A percentile compares a stretch with the other conserved stretches of the same genome.
phyloP scores from a whole-genome alignment of 148 eudicot genomes.

The Vaccinium corymbosum region DNA sequence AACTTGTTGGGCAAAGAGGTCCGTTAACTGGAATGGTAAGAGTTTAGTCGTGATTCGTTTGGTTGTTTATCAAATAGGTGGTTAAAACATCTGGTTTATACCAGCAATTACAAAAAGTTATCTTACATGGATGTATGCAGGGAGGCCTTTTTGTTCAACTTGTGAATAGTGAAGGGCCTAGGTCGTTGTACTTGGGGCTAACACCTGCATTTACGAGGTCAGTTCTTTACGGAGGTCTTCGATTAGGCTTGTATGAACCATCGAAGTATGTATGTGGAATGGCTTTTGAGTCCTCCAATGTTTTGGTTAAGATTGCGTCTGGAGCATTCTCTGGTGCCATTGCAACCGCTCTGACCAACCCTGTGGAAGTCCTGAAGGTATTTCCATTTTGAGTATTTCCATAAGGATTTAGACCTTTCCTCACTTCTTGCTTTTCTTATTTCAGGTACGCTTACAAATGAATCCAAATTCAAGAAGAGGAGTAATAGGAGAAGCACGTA shows the following conservation, averaged over 20 bases:
- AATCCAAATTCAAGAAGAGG: conserved; percentile 44
- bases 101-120: background rate
- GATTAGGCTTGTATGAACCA: conserved; percentile 97
- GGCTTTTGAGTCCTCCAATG: conserved; percentile 90
- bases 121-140: conserved; percentile 31
- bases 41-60: background rate
- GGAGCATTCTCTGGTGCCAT: conserved; percentile 94
- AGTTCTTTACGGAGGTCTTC: conserved; percentile 94
- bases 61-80: background rate
- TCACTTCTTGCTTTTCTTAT: conserved; percentile 12
- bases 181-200: conserved; percentile 74
- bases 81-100: background rate
- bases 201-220: conserved; percentile 91
- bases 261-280: conserved; percentile 76
- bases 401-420: conserved; percentile 2
- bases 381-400: conserved; percentile 11
- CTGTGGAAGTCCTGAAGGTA: conserved; percentile 90
- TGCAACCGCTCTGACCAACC: conserved; percentile 92
- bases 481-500: conserved; percentile 51
- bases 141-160: conserved; percentile 56
- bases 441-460: conserved; percentile 85
- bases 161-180: conserved; percentile 66
- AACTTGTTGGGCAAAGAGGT: conserved; percentile 89
- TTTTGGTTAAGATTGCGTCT: conserved; percentile 85
- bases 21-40: conserved; percentile 83